These are phyloP conservation scores for Aureobasidium sp. DNA, from an alignment of 2,329 filamentous ascomycete genomes.

Conservation along the genomic window DNA sequence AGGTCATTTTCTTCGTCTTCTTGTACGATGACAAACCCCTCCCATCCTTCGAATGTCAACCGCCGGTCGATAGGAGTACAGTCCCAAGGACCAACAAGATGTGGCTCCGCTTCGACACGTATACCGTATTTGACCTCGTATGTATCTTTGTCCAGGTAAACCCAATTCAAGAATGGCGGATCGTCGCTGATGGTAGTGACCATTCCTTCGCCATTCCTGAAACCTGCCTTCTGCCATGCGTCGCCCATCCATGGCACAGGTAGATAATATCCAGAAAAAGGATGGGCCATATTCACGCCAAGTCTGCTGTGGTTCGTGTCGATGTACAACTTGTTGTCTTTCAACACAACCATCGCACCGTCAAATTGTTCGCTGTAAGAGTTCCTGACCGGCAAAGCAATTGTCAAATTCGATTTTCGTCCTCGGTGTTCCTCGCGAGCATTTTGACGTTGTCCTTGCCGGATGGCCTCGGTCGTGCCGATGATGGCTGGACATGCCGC, in stretches of 20 bases:
- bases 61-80: constrained; percentile 58
- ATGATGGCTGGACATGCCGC: constrained; percentile 29
- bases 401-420: constrained; percentile 26
- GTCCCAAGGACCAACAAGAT: constrained; percentile 74
- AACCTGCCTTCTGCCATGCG: constrained; percentile 23
- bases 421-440: constrained; percentile 27
- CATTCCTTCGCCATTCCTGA: constrained; percentile 37
- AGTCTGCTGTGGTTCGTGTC: constrained; percentile 18
- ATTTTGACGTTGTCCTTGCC: constrained; percentile 27
- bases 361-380: constrained; percentile 25
- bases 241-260: constrained; percentile 41
- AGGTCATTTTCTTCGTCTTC: constrained; percentile 33
- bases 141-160: constrained; percentile 56
- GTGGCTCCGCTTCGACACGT: constrained; percentile 61
- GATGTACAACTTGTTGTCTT: constrained; percentile 20
- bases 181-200: constrained; percentile 44
- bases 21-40: constrained; percentile 52
- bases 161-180: constrained; percentile 62
- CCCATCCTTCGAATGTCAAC: constrained; percentile 50
- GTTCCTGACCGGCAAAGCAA: constrained; percentile 23
- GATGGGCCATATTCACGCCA: constrained; percentile 27
- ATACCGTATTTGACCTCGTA: constrained; percentile 57
- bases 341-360: constrained; percentile 25
- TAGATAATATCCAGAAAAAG: constrained; percentile 46
- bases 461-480: constrained; percentile 30